phyloP scores from a whole-genome alignment of 2,329 filamentous ascomycete species.

The Alternaria atra region DNA sequence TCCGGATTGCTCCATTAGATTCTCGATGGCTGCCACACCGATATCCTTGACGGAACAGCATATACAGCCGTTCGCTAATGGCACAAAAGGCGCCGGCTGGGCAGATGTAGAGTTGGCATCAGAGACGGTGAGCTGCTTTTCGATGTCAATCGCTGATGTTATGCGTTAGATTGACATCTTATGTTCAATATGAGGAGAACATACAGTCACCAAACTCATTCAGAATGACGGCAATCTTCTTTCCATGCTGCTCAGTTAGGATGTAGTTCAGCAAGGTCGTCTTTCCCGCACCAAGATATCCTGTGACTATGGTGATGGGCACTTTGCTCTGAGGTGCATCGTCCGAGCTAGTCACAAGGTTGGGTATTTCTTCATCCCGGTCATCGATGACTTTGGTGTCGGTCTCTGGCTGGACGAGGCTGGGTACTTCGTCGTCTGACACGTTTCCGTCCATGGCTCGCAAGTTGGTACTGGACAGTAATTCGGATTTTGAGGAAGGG shows the following conservation, averaged over 20 bases:
- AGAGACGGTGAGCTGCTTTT: constrained; percentile 92
- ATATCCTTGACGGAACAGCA: constrained; percentile 98
- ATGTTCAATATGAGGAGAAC: neutral
- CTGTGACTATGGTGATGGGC: constrained; percentile 85
- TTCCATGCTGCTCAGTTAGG: constrained; percentile 91
- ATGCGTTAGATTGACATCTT: constrained; percentile 1
- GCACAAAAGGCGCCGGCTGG: constrained; percentile 71
- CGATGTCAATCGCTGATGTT: constrained; percentile 81
- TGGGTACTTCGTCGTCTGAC: constrained; percentile 46
- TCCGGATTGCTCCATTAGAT: constrained; percentile 91
- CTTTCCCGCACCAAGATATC: constrained; percentile 94
- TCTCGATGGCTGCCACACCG: constrained; percentile 93
- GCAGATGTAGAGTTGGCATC: constrained; percentile 42
- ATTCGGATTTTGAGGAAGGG: neutral
- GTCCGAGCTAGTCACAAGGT: constrained; percentile 47
- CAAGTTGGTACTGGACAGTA: neutral
- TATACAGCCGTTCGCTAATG: constrained; percentile 95
- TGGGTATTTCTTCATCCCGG: constrained; percentile 32
- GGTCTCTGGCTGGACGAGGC: constrained; percentile 64
- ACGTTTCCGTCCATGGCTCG: constrained; percentile 27
- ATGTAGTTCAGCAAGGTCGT: constrained; percentile 97
- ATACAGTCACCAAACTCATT: constrained; percentile 67
- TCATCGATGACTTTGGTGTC: constrained; percentile 33
- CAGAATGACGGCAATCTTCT: constrained; percentile 97
- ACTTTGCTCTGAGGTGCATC: constrained; percentile 70